phyloP scores from a whole-genome alignment of 768 basidiomycete genomes.

The Galerina marginata region DNA sequence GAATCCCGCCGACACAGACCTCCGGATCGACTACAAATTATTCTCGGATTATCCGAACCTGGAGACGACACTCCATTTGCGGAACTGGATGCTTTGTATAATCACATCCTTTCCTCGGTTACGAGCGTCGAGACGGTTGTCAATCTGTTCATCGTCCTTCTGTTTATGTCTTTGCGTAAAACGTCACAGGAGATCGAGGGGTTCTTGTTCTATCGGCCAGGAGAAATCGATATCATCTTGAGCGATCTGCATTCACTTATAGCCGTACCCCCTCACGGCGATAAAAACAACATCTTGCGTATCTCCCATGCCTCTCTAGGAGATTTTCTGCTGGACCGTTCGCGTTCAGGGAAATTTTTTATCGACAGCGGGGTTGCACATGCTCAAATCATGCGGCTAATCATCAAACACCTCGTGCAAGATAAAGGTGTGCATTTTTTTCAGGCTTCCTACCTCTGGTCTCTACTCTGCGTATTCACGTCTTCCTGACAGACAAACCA shows the following conservation, averaged over 20 bases:
- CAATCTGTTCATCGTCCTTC: slow-evolving; percentile 9
- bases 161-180: background rate
- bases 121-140: slow-evolving; percentile 11
- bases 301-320: slow-evolving; percentile 19
- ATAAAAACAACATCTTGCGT: background rate
- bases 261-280: background rate
- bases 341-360: slow-evolving; percentile 16
- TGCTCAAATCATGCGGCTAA: slow-evolving; percentile 2
- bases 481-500: background rate
- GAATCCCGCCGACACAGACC: slow-evolving; percentile 12
- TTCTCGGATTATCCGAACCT: slow-evolving; percentile 5
- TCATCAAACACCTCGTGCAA: slow-evolving; percentile 3
- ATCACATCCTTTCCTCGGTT: slow-evolving; percentile 18
- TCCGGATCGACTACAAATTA: slow-evolving; percentile 4
- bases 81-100: slow-evolving; percentile 24
- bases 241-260: slow-evolving; percentile 20
- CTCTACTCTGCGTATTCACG: background rate
- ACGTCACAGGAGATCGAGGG: slow-evolving; percentile 6
- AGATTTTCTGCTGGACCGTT: slow-evolving; percentile 20
- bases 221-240: slow-evolving; percentile 18
- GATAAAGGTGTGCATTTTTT: background rate
- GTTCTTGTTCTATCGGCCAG: slow-evolving; percentile 10
- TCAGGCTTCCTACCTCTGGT: background rate
- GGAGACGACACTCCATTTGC: slow-evolving; percentile 19
- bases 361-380: slow-evolving; percentile 15